phyloP scores from a whole-genome alignment of 805 yeast genomes.

The Starmerella bombicola region DNA sequence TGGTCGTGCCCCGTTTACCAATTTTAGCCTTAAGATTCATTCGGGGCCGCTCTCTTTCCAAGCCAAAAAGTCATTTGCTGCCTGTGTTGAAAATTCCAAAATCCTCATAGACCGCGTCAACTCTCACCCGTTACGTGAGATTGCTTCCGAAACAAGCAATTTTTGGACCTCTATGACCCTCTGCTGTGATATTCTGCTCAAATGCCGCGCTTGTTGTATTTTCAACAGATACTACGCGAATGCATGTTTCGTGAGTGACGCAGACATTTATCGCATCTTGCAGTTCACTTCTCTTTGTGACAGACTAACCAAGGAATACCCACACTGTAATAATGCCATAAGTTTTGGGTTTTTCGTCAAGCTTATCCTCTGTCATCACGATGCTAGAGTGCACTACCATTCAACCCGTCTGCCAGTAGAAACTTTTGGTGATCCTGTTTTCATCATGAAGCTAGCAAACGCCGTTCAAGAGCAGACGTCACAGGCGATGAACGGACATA shows the following conservation, averaged over 20 bases:
- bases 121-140: conserved; percentile 30
- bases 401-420: conserved; percentile 5
- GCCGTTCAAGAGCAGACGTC: not conserved
- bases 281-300: conserved; percentile 19
- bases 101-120: conserved; percentile 20
- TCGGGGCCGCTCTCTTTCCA: conserved; percentile 20
- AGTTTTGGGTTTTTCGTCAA: conserved; percentile 26
- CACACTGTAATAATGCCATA: conserved; percentile 25
- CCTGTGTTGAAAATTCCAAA: conserved; percentile 22
- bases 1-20: conserved; percentile 30
- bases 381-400: conserved; percentile 21
- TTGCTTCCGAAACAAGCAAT: conserved; percentile 41
- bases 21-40: conserved; percentile 25
- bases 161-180: conserved; percentile 24
- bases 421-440: conserved; percentile 15
- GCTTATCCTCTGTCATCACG: conserved; percentile 27
- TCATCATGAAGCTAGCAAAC: conserved; percentile 2
- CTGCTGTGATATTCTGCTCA: conserved; percentile 26
- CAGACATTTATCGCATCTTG: conserved; percentile 18
- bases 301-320: conserved; percentile 20
- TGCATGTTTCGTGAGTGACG: conserved; percentile 21
- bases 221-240: conserved; percentile 24
- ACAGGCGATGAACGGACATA: not conserved
- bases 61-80: conserved; percentile 23
- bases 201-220: conserved; percentile 26